Conservation (phyloP, 164 flowering plant genomes). For the Akebia trifoliata region DNA sequence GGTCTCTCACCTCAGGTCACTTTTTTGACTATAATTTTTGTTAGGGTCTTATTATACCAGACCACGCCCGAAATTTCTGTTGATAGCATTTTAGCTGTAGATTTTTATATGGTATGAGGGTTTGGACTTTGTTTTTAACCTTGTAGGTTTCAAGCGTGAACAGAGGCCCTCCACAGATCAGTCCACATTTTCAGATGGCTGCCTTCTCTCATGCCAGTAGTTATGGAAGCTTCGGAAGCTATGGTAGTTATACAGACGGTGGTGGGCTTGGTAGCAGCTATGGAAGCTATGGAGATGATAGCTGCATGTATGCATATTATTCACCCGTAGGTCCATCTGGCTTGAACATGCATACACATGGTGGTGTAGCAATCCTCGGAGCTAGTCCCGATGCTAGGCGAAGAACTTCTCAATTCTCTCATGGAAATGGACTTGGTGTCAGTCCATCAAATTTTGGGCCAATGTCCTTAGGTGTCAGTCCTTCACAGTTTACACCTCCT, state of each 20-base stretch:
- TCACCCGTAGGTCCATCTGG: slow-evolving; percentile 84
- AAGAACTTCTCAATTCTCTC: slow-evolving; percentile 52
- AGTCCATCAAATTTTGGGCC: slow-evolving; percentile 80
- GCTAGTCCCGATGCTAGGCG: slow-evolving; percentile 81
- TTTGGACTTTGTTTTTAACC: not conserved
- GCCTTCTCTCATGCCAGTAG: slow-evolving; percentile 69
- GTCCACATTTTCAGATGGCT: slow-evolving; percentile 56
- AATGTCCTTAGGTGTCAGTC: slow-evolving; percentile 89
- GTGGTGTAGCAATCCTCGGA: slow-evolving; percentile 63
- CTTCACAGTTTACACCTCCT: slow-evolving; percentile 95
- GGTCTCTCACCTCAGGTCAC: slow-evolving; percentile 98
- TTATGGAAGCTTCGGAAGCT: slow-evolving; percentile 93
- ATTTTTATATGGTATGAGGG: not conserved
- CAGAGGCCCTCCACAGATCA: slow-evolving; percentile 42
- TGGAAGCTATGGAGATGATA: slow-evolving; percentile 85
- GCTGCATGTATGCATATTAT: slow-evolving; percentile 59
- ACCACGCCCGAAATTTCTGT: not conserved
- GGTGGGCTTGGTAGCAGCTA: slow-evolving; percentile 77
- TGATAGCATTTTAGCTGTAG: not conserved
- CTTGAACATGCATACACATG: slow-evolving; percentile 53
- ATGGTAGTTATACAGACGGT: slow-evolving; percentile 84
- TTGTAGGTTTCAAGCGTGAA: slow-evolving; percentile 57
- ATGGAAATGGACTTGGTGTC: slow-evolving; percentile 74
- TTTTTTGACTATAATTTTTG: not conserved
- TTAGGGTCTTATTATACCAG: not conserved